Percentiles rank a stretch among this genome's conserved stretches.
Conservation (phyloP, 768 basidiomycete species). For the Suillus tomentosus region DNA sequence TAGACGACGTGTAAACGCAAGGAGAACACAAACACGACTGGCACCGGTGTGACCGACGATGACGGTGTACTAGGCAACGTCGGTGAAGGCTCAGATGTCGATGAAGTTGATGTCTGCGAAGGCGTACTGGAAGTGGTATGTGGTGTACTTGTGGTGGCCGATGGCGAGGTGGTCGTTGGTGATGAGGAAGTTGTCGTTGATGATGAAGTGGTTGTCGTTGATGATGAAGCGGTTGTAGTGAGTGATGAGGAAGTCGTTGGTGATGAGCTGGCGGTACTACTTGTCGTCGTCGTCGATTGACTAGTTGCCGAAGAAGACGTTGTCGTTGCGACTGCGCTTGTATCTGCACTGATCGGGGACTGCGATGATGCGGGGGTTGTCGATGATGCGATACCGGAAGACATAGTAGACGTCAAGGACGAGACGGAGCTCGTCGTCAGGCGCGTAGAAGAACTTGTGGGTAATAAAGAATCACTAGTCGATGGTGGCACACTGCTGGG, state of each 20-base stretch:
- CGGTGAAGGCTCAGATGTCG: constrained; percentile 7
- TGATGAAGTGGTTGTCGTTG: constrained; percentile 14
- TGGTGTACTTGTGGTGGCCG: constrained; percentile 14
- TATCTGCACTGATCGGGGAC: constrained; percentile 18
- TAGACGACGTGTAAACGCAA: constrained; percentile 16
- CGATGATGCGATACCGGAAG: constrained; percentile 11
- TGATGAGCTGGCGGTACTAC: constrained; percentile 12
- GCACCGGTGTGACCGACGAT: constrained; percentile 14
- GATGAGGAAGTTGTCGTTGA: constrained; percentile 18
- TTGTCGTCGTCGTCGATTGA: constrained; percentile 19
- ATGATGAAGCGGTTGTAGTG: constrained; percentile 18
- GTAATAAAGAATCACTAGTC: constrained; percentile 16
- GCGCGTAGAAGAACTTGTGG: constrained; percentile 12
- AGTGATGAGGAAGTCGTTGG: neutral
- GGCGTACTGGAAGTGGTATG: constrained; percentile 8
- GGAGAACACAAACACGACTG: constrained; percentile 23
- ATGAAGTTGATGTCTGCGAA: constrained; percentile 11
- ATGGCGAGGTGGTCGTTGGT: constrained; percentile 18
- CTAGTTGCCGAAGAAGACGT: constrained; percentile 25
- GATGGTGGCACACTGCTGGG: constrained; percentile 19
- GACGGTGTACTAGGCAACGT: constrained; percentile 19
- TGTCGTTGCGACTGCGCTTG: constrained; percentile 18
- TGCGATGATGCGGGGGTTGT: constrained; percentile 24
- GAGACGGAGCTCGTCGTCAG: constrained; percentile 21
- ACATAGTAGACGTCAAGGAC: constrained; percentile 12